A percentile compares a stretch with the other conserved stretches of the same genome.
These are phyloP conservation scores for Lotmaria passim DNA, from an alignment of 208 protist genomes.

Conservation along the genomic window DNA sequence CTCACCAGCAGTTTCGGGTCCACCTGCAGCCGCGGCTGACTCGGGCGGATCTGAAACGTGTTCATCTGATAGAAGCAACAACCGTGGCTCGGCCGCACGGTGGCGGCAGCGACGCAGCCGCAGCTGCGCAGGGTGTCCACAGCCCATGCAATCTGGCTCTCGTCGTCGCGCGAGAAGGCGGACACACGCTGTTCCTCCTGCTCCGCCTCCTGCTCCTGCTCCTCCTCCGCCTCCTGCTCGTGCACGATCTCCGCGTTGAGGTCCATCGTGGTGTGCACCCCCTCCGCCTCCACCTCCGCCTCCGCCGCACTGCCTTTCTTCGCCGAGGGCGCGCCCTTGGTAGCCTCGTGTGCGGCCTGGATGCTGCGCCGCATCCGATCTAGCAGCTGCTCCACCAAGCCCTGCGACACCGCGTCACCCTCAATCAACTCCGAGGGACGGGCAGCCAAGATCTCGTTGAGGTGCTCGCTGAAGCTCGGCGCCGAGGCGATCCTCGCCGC, in stretches of 20 bases:
- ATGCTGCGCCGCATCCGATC: constrained; percentile 43
- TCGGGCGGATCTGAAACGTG: constrained; percentile 57
- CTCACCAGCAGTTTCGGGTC: constrained; percentile 68
- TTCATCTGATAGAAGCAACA: constrained; percentile 69
- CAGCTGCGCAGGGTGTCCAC: constrained; percentile 51
- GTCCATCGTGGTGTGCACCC: constrained; percentile 56
- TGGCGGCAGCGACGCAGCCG: constrained; percentile 29
- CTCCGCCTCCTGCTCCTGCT: constrained; percentile 87
- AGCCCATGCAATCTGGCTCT: constrained; percentile 85
- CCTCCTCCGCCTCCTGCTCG: constrained; percentile 88
- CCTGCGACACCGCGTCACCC: constrained; percentile 39
- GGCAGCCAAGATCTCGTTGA: constrained; percentile 45
- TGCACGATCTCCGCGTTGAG: constrained; percentile 86
- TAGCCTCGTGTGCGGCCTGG: constrained; percentile 22
- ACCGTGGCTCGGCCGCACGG: constrained; percentile 34
- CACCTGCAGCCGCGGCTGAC: constrained; percentile 68
- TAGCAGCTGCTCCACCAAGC: constrained; percentile 43
- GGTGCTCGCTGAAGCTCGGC: constrained; percentile 59
- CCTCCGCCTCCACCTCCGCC: constrained; percentile 15
- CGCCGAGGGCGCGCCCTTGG: background rate
- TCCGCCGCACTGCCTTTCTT: background rate
- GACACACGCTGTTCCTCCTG: constrained; percentile 78
- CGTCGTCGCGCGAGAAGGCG: constrained; percentile 85
- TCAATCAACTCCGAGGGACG: constrained; percentile 49
- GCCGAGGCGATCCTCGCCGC: constrained; percentile 38